Conservation (phyloP, 2,329 filamentous ascomycete genomes). For the Graphium sp. region DNA sequence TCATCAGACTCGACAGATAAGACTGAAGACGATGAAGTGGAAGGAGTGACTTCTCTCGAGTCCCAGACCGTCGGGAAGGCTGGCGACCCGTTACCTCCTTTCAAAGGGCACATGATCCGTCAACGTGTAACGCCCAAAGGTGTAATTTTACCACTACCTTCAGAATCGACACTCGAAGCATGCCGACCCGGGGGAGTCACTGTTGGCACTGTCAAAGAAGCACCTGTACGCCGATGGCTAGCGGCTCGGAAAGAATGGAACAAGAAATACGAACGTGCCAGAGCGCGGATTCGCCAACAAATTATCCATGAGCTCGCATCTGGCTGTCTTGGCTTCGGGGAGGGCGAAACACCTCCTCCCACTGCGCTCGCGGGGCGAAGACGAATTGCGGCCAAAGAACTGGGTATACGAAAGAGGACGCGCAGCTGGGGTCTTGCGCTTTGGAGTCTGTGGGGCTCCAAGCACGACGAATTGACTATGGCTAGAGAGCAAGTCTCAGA, state of each 20-base stretch:
- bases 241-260: conserved; percentile 59
- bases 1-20: conserved; percentile 36
- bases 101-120: conserved; percentile 79
- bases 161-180: conserved; percentile 44
- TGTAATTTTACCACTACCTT: conserved; percentile 48
- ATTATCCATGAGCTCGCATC: conserved; percentile 55
- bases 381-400: conserved; percentile 22
- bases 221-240: conserved; percentile 72
- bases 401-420: conserved; percentile 35
- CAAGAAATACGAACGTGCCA: conserved; percentile 49
- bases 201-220: conserved; percentile 69
- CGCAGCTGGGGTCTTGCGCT: conserved; percentile 63
- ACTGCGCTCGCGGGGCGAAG: conserved; percentile 65
- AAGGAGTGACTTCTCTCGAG: not conserved
- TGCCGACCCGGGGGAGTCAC: conserved; percentile 42
- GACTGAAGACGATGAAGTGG: not conserved
- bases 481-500: conserved; percentile 36
- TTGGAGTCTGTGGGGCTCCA: conserved; percentile 80
- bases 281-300: conserved; percentile 55
- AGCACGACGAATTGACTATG: conserved; percentile 67
- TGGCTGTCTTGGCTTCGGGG: conserved; percentile 54
- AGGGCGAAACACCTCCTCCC: conserved; percentile 64
- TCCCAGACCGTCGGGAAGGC: conserved; percentile 51
- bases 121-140: conserved; percentile 73
- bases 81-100: conserved; percentile 66